These are phyloP conservation scores for Eucalyptus polybractea DNA, from an alignment of 345 rosid species.

Conservation along the genomic window DNA sequence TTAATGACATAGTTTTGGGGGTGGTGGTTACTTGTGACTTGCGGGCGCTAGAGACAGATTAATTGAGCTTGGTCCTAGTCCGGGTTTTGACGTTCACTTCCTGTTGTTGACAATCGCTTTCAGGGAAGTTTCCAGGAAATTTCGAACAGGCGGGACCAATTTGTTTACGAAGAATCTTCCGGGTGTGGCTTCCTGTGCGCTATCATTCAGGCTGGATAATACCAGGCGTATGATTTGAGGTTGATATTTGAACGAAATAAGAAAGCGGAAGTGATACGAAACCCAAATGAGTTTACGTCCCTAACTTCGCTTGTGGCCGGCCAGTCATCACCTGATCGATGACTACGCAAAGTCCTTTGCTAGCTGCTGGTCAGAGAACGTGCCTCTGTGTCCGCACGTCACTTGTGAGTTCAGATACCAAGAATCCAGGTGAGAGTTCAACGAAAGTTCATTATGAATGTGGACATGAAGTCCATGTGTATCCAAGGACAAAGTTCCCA, in stretches of 20 bases:
- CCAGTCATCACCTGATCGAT: background rate
- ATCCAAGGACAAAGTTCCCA: background rate
- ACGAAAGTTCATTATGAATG: background rate
- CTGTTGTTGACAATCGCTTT: background rate
- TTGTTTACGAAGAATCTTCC: background rate
- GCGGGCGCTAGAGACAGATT: background rate
- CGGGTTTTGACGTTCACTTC: background rate
- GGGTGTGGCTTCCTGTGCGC: background rate
- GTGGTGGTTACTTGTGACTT: background rate
- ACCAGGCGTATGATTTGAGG: background rate
- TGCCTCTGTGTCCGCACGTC: background rate
- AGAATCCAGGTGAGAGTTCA: background rate
- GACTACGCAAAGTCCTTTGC: background rate
- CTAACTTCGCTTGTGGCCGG: background rate
- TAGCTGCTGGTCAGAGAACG: background rate
- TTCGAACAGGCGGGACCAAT: background rate
- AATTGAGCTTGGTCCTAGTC: background rate
- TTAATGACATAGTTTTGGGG: background rate
- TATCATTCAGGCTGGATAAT: background rate
- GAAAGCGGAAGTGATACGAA: background rate
- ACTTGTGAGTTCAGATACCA: background rate
- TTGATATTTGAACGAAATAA: background rate
- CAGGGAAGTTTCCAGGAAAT: background rate
- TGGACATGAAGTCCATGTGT: background rate
- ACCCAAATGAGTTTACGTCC: background rate